Conservation (phyloP, 192 early-diverging fungal genomes). For the Backusella circina region DNA sequence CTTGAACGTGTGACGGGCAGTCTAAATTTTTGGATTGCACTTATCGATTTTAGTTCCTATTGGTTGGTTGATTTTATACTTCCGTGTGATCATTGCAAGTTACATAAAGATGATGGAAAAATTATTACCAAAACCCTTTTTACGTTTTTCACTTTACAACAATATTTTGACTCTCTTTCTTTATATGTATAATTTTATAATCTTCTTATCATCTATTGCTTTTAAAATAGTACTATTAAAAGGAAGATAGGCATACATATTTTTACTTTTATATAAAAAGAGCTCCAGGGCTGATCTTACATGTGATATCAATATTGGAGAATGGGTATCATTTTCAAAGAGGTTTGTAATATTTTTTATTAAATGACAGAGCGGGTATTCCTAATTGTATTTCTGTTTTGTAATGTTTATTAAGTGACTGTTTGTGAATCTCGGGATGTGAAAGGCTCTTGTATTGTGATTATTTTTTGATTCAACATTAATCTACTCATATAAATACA, state of each 20-base stretch:
- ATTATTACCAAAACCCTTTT: background rate
- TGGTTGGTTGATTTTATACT: background rate
- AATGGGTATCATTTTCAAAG: background rate
- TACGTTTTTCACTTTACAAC: background rate
- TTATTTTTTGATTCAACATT: background rate
- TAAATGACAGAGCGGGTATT: background rate
- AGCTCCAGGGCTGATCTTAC: background rate
- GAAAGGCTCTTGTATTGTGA: background rate
- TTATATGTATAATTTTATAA: background rate
- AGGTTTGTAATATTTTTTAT: background rate
- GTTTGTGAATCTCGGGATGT: background rate
- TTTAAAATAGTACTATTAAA: background rate
- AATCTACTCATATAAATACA: too few species aligned
- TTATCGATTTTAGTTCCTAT: background rate
- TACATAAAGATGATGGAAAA: background rate
- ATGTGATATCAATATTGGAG: background rate
- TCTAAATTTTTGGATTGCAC: background rate
- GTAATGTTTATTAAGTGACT: background rate
- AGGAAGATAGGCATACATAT: background rate
- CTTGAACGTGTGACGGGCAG: conserved; percentile 3
- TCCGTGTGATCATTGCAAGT: background rate
- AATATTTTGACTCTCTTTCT: background rate
- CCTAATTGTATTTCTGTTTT: background rate
- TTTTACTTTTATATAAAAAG: background rate
- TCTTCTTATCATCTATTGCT: background rate